Base-by-base conservation (phyloP, 176 grass and related monocot species). In the Calamus simplicifolius region DNA sequence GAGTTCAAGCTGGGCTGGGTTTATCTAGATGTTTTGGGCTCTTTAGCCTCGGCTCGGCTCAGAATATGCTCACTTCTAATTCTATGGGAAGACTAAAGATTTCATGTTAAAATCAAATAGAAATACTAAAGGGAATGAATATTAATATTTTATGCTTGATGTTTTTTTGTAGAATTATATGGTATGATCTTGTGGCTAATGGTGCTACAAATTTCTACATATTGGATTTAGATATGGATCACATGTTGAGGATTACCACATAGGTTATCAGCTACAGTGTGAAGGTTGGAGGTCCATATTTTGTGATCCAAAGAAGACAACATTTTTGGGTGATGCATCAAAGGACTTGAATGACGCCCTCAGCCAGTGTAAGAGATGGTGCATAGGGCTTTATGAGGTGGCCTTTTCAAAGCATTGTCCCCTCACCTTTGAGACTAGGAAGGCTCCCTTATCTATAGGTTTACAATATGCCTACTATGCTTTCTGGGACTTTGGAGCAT, bases 211-310 rank as follows among this genome's bases (percentile, higher is more conserved):
- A 23, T 23, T 43, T 13, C 8, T 43, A 10, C 49, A 82, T 73
- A 67, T 68, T 67, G 79, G 79, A 0, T 72, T 82, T 29, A 52
- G 73, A 0, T 82, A 82, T 16, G 79, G 79, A 49, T 82, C 79
- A 12, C 58, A 76, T 19, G 72, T 76, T 5, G 79, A 82, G 57
- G 79, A 82, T 26, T 76, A 56, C 29, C 1, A 76, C 67, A 82
- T 73, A 4, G 73, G 79, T 18, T 82, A 67, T 49, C 67, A 54
- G 3, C 63, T 82, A 17, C 56, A 71, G 3, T 82, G 79, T 23
- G 73, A 76, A 70, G 79, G 79, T 15, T 82, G 79, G 73, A 66
- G 43, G 63, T 82, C 67, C 0, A 53, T 77, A n/a, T 56, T 82
- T 15, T 76, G 79, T 16, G 55, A 82, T 60, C 79, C 73, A 0